Evolutionary conservation across 1,284 basidiomycete genomes (phyloP).

Genomic region (Mycosarcoma maydis): DNA sequence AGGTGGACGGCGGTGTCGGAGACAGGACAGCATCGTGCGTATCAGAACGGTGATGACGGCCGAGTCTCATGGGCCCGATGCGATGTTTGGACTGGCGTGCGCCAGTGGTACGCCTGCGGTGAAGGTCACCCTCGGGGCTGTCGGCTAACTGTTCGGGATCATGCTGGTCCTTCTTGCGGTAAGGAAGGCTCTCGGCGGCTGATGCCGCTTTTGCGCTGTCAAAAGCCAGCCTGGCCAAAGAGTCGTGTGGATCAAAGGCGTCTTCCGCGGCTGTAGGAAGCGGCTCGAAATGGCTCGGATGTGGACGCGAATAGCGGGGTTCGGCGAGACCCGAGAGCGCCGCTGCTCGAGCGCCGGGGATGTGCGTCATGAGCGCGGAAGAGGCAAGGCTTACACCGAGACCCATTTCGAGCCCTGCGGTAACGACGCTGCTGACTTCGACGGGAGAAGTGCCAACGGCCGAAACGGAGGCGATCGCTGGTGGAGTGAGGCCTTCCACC

Average conservation of each 20-base stretch:
- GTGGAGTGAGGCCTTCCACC: conserved; percentile 46
- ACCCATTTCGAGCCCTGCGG: conserved; percentile 56
- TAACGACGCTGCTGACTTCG: conserved; percentile 51
- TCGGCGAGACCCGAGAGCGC: conserved; percentile 42
- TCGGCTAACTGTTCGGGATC: conserved; percentile 19
- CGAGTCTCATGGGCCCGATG: conserved; percentile 26
- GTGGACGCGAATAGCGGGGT: conserved; percentile 39
- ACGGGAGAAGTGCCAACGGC: conserved; percentile 26
- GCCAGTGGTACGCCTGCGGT: conserved; percentile 39
- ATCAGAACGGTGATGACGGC: conserved; percentile 47
- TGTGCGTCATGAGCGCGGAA: conserved; percentile 40
- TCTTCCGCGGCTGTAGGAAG: not conserved
- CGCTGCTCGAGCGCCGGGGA: conserved; percentile 21
- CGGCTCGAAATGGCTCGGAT: conserved; percentile 14
- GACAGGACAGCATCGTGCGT: conserved; percentile 44
- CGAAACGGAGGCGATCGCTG: conserved; percentile 20
- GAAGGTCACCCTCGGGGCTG: conserved; percentile 28
- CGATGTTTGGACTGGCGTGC: conserved; percentile 22
- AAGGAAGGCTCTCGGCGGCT: conserved; percentile 20
- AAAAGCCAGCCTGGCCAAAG: conserved; percentile 12
- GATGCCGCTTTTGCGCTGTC: conserved; percentile 15
- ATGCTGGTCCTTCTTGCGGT: conserved; percentile 16
- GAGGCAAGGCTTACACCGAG: conserved; percentile 51
- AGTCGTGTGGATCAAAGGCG: not conserved
- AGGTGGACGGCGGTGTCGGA: conserved; percentile 11